These are phyloP conservation scores for Elaeis oleifera DNA, from an alignment of 202 grass and related monocot genomes.

Conservation along the genomic window DNA sequence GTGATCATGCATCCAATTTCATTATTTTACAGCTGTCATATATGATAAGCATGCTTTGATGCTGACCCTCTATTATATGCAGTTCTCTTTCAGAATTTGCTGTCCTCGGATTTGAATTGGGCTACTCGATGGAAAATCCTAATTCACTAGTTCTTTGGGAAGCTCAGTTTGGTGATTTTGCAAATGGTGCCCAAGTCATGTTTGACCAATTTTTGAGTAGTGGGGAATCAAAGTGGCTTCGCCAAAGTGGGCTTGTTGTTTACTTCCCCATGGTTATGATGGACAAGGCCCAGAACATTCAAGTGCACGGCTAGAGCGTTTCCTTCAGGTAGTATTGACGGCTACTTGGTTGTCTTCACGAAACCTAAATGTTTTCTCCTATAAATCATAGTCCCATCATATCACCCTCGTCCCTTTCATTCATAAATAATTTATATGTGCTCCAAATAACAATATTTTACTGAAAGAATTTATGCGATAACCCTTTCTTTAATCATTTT, in stretches of 20 bases:
- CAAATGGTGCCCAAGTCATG: conserved; percentile 15
- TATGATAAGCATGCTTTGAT: too few relatives aligned
- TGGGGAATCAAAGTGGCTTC: conserved; percentile 11
- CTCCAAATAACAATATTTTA: too few relatives aligned
- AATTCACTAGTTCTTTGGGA: conserved; percentile 4
- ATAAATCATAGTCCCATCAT: too few relatives aligned
- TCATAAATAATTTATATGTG: too few relatives aligned
- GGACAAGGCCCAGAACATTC: conserved; percentile 18
- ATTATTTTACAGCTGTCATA: too few relatives aligned
- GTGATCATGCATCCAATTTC: too few relatives aligned
- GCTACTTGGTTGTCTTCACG: too few relatives aligned
- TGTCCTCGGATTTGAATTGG: conserved; percentile 9
- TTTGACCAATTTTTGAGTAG: conserved; percentile 14
- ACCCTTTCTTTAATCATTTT: too few relatives aligned
- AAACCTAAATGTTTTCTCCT: too few relatives aligned
- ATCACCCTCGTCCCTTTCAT: too few relatives aligned
- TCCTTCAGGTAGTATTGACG: conserved; percentile 6
- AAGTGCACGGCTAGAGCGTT: conserved; percentile 6
- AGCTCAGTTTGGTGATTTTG: conserved; percentile 18
- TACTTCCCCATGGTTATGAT: conserved; percentile 15
- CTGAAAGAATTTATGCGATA: too few relatives aligned
- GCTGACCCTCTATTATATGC: too few relatives aligned
- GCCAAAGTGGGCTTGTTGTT: conserved; percentile 1
- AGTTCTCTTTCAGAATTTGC: conserved; percentile 2
- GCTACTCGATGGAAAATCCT: conserved; percentile 8